Conservation (phyloP, 2,329 filamentous ascomycete genomes). For the Aspergillus quadrilineatus region DNA sequence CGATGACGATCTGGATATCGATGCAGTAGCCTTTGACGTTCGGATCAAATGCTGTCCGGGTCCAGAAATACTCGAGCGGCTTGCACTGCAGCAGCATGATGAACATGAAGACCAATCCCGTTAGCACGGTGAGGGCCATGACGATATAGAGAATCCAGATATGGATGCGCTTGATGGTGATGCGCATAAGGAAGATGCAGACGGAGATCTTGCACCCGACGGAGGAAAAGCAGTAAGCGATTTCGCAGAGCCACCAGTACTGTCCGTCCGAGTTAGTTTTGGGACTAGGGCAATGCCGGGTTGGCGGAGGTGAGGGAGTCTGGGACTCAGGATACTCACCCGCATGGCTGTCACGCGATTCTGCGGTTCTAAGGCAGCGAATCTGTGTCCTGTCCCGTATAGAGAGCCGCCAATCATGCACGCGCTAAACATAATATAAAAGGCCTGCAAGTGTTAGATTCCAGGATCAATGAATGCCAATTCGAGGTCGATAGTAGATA, state of each 20-base stretch:
- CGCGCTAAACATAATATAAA: conserved; percentile 6
- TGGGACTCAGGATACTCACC: conserved; percentile 2
- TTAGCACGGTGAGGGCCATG: conserved; percentile 45
- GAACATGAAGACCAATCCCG: conserved; percentile 51
- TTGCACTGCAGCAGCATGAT: conserved; percentile 56
- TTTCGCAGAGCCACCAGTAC: conserved; percentile 54
- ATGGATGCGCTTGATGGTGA: conserved; percentile 46
- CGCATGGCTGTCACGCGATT: conserved; percentile 25
- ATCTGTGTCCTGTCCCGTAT: conserved; percentile 30
- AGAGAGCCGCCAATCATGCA: conserved; percentile 11
- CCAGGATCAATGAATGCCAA: background rate
- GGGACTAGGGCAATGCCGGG: background rate
- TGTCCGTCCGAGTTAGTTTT: conserved; percentile 5
- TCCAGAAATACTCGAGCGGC: conserved; percentile 54
- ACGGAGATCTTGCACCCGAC: conserved; percentile 52
- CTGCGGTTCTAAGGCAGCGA: conserved; percentile 15
- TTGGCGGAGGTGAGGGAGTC: background rate
- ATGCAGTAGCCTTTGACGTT: conserved; percentile 45
- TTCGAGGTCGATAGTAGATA: background rate
- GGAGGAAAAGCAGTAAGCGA: conserved; percentile 51
- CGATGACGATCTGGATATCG: conserved; percentile 33
- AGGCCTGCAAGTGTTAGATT: background rate
- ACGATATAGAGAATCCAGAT: conserved; percentile 48
- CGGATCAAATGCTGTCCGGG: conserved; percentile 23
- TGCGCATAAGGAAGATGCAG: conserved; percentile 53